Evolutionary conservation across 305 asterid species (phyloP).

Genomic region (Solanum hybrid): DNA sequence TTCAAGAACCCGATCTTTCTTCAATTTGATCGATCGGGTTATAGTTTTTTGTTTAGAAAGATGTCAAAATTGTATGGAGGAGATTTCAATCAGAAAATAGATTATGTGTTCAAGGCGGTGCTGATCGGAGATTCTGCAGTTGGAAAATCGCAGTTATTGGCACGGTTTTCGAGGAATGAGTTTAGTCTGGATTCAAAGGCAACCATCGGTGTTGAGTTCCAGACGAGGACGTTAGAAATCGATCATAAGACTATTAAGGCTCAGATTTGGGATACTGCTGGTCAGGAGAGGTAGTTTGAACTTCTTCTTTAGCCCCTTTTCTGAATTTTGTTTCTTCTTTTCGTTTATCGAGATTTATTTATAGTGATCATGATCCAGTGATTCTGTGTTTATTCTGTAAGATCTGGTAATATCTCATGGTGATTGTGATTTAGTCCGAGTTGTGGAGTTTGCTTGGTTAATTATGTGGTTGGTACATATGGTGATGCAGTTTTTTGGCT

Average conservation of each 20-base stretch:
- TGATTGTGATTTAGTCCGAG: not conserved
- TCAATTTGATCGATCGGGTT: not conserved
- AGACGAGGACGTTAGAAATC: constrained; percentile 52
- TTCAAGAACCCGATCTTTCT: not conserved
- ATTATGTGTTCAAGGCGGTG: constrained; percentile 68
- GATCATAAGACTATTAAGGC: constrained; percentile 66
- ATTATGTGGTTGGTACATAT: not conserved
- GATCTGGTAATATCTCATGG: not conserved
- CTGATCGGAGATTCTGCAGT: constrained; percentile 74
- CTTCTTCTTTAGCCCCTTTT: not conserved
- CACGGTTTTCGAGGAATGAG: constrained; percentile 64
- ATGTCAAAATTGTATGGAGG: constrained; percentile 52
- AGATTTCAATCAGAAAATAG: constrained; percentile 50
- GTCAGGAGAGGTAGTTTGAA: constrained; percentile 53
- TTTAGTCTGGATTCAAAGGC: constrained; percentile 68
- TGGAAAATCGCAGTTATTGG: constrained; percentile 70
- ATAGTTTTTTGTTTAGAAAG: not conserved
- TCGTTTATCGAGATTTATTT: not conserved
- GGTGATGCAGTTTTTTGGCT: not conserved
- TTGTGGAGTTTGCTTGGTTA: not conserved
- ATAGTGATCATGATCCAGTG: not conserved
- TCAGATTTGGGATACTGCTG: constrained; percentile 93
- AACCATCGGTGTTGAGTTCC: constrained; percentile 76
- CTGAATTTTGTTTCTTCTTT: not conserved
- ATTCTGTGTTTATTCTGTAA: not conserved